Conservation (phyloP, 306 rosid species). For the Malus asiatica region DNA sequence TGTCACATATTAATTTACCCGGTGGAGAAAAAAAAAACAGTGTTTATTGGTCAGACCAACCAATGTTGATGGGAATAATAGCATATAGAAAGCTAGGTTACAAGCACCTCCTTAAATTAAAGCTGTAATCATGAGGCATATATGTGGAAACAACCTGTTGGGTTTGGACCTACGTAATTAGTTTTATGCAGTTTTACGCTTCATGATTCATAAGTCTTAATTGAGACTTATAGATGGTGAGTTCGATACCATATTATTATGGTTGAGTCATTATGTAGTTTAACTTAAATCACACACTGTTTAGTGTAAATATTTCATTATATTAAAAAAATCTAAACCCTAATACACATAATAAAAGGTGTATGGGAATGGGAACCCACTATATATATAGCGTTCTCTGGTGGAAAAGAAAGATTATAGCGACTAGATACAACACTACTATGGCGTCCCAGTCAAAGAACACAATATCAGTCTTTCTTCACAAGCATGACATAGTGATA, state of each 20-base stretch:
- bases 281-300: too few relatives aligned
- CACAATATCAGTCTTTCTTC: neutral
- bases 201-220: neutral
- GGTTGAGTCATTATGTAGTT: neutral
- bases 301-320: too few relatives aligned
- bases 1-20: neutral
- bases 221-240: neutral
- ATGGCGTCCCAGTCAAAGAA: neutral
- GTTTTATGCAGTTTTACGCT: neutral
- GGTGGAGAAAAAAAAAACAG: neutral
- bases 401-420: too few relatives aligned
- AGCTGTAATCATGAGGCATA: neutral
- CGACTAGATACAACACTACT: too few relatives aligned
- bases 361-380: neutral
- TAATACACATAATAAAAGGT: neutral
- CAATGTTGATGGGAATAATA: neutral
- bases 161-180: neutral
- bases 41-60: neutral
- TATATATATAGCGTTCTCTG: neutral
- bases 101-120: neutral
- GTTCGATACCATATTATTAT: neutral
- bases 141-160: neutral
- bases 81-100: neutral
- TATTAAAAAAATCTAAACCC: neutral
- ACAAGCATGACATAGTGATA: neutral